Evolutionary conservation across 345 rosid genomes (phyloP), one percentile per base, ranked within the genome.

Genomic region (Pugionium cornutum): DNA sequence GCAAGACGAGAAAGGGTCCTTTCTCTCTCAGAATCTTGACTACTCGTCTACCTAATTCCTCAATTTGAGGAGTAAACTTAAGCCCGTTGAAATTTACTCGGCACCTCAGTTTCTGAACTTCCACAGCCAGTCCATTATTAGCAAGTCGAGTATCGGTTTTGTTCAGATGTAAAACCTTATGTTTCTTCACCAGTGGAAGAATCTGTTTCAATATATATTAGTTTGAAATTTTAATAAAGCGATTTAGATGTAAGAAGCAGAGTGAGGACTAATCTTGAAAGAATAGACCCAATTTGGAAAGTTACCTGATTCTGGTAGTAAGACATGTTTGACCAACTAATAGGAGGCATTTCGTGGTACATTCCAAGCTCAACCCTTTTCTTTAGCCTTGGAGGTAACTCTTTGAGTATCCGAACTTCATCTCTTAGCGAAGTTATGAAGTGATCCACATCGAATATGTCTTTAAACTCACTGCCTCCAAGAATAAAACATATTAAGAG

Each of bases 301-400:
- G 56, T 73, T 35, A 92, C 98, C 91, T 83, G 96, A 62, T 86
- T 72, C 44, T 31, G 75, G 69, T 94, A 94, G 80, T 94, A 94
- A 46, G 97, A 86, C 58, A 88, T 75, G 76, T 89, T 74, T 1
- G 99, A 94, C 99, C 99, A 94, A 61, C 99, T 94, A 58, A 94
- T 60, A 4, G 99, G 99, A 44, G 95, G 83, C 81, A 94, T 68
- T 5, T 81, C 84, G 55, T 83, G 73, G 70, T 78, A 67, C 78
- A 75, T 42, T 79, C 96, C 97, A 64, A 74, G 75, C 77, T 84
- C 89, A 46, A 88, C 83, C 72, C 91, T 74, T 69, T 71, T 84
- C 82, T 86, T 85, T 65, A 88, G 74, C 78, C 95, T 80, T 8
- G 90, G 94, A 1, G 99, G 97, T 33, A 94, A 74, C 69, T 84